Evolutionary conservation across 345 rosid species (phyloP), one percentile per base, ranked within the genome.

Genomic region (Gossypium thurberi): DNA sequence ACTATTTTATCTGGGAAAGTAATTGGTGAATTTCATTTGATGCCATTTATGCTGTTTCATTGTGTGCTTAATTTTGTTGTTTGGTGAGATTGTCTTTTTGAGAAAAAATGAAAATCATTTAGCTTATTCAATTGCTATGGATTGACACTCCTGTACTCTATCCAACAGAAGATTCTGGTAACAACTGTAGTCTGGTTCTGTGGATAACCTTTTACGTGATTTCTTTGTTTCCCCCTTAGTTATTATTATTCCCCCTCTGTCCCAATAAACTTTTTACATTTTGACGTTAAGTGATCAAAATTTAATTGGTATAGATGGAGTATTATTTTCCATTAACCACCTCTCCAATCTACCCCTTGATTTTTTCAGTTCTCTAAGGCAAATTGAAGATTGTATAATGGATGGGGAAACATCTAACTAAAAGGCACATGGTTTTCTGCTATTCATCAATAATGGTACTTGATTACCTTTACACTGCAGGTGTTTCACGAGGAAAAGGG

Each of bases 401-500:
- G 10, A 37, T 12, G 48, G 48, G 25, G 42, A n/a, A 63, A 37
- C 47, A 8, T 62, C 14, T 42, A 63, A 63, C 8, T 40, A n/a
- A 63, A 63, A 40, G 15, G 2, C 42, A 1, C 42, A 37, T 15
- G 14, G 12, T 63, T 37, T 63, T 37, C 67, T 63, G 48, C 23
- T n/a, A 3, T 40, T 40, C 68, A 63, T 48, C 8, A 44, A 62
- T 40, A 44, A 56, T 55, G 11, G 9, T 42, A 23, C 20, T 65
- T 40, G 52, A 43, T 42, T 1, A 33, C 44, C 63, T 37, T 61
- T 70, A 73, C 40, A 53, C 67, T 55, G 72, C 87, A 93, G 97
- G 97, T 82, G 97, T 93, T 78, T 93, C 97, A 44, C 88, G 97
- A 50, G 98, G 98, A 63, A 93, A 93, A 71, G 98, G 98, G 67